Percentiles rank a stretch among this genome's conserved stretches.
phyloP scores from a whole-genome alignment of 495 filamentous ascomycete genomes.

The Tuber microsphaerosporum region DNA sequence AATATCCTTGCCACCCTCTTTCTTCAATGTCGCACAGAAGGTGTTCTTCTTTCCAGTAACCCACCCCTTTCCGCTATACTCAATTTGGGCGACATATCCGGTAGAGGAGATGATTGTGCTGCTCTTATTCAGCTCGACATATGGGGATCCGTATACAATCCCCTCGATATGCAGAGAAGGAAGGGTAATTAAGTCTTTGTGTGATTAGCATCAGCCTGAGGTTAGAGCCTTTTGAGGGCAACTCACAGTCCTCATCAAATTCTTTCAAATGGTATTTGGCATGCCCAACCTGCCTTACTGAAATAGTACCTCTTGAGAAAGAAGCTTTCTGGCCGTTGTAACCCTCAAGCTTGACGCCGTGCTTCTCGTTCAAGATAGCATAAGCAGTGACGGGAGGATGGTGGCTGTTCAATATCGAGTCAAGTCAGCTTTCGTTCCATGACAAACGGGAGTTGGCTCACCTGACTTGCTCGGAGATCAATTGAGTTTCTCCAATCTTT shows the following conservation, averaged over 20 bases:
- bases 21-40: constrained; percentile 71
- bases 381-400: constrained; percentile 97
- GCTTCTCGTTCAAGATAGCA: constrained; percentile 74
- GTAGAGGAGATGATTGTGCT: constrained; percentile 77
- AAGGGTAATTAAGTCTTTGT: constrained; percentile 69
- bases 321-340: constrained; percentile 98
- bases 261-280: constrained; percentile 52
- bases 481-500: constrained; percentile 43
- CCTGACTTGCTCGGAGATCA: constrained; percentile 76
- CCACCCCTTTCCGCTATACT: constrained; percentile 90
- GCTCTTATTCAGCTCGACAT: constrained; percentile 76
- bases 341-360: constrained; percentile 80
- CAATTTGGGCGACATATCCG: constrained; percentile 85
- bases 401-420: constrained; percentile 54
- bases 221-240: not conserved
- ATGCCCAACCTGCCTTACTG: constrained; percentile 93
- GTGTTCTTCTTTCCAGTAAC: constrained; percentile 90
- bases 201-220: not conserved
- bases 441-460: constrained; percentile 37
- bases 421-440: constrained; percentile 7
- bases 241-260: constrained; percentile 47
- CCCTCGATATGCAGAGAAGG: constrained; percentile 91
- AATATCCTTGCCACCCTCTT: constrained; percentile 63
- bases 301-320: constrained; percentile 76
- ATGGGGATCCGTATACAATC: constrained; percentile 82